Evolutionary conservation across 345 rosid genomes (phyloP).

Genomic region (Cardiospermum halicacabum): DNA sequence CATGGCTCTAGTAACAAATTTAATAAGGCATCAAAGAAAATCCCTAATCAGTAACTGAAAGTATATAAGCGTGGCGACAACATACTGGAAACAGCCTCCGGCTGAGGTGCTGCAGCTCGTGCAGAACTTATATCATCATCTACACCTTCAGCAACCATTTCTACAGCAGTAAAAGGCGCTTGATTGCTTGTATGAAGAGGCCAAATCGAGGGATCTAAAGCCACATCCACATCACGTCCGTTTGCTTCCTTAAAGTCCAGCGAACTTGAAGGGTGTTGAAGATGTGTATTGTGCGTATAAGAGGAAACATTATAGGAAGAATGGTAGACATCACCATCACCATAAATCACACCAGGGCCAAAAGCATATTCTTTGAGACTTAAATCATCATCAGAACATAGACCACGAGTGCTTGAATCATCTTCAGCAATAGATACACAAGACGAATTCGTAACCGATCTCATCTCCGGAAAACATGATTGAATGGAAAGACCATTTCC

Average conservation of each 20-base stretch:
- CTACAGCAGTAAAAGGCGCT: background rate
- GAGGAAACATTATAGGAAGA: background rate
- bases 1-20: no score
- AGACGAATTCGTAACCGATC: conserved; percentile 6
- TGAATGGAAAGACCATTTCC: conserved; percentile 14
- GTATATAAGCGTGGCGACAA: background rate
- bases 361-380: background rate
- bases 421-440: conserved; percentile 4
- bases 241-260: background rate
- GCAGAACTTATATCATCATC: background rate
- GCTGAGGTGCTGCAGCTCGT: background rate
- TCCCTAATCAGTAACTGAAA: background rate
- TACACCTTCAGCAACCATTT: background rate
- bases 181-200: conserved; percentile 1
- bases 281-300: background rate
- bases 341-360: background rate
- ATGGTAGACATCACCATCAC: background rate
- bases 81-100: conserved; percentile 6
- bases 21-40: background rate
- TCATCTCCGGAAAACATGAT: conserved; percentile 16
- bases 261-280: background rate
- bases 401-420: background rate
- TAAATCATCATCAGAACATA: conserved; percentile 7
- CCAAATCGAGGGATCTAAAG: conserved; percentile 6
- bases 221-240: background rate